These are phyloP conservation scores for Aspergillus mulundensis DNA, from an alignment of 495 filamentous ascomycete species.

Conservation along the genomic window DNA sequence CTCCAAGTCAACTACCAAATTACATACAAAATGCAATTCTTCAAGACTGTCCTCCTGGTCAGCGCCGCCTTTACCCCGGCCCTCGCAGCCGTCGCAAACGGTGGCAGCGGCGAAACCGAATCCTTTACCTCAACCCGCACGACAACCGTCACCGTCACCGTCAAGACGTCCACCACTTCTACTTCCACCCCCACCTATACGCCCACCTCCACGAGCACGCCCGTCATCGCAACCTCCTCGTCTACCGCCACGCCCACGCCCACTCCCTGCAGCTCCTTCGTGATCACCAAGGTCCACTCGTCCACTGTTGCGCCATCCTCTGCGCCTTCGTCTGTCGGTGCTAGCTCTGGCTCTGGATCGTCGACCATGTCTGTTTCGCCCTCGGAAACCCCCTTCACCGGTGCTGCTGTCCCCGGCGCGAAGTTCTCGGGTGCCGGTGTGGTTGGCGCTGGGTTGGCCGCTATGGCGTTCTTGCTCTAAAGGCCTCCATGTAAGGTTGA, in stretches of 20 bases:
- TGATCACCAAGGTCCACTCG: slow-evolving; percentile 19
- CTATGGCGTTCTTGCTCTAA: slow-evolving; percentile 40
- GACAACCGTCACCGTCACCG: slow-evolving; percentile 31
- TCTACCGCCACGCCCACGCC: slow-evolving; percentile 20
- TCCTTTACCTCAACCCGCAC: slow-evolving; percentile 14
- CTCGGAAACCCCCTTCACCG: slow-evolving; percentile 20
- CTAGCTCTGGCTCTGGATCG: slow-evolving; percentile 14
- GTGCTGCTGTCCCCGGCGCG: slow-evolving; percentile 26
- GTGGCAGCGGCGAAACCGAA: slow-evolving; percentile 15
- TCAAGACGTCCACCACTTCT: slow-evolving; percentile 28
- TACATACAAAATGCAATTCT: slow-evolving; percentile 17
- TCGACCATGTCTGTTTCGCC: slow-evolving; percentile 20
- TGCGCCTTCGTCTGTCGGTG: slow-evolving; percentile 6
- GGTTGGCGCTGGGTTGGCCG: slow-evolving; percentile 34
- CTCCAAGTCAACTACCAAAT: too few species aligned
- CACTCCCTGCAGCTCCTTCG: slow-evolving; percentile 8
- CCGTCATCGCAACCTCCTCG: slow-evolving; percentile 12
- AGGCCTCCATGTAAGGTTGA: too few species aligned
- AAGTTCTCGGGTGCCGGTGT: slow-evolving; percentile 37
- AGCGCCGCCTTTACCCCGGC: slow-evolving; percentile 31
- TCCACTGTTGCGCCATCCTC: slow-evolving; percentile 14
- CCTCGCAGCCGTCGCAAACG: slow-evolving; percentile 26
- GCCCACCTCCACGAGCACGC: slow-evolving; percentile 14
- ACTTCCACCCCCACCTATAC: slow-evolving; percentile 21
- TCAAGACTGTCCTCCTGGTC: slow-evolving; percentile 32